phyloP scores from a whole-genome alignment of 1,284 basidiomycete species.

The Irpex rosettiformis region DNA sequence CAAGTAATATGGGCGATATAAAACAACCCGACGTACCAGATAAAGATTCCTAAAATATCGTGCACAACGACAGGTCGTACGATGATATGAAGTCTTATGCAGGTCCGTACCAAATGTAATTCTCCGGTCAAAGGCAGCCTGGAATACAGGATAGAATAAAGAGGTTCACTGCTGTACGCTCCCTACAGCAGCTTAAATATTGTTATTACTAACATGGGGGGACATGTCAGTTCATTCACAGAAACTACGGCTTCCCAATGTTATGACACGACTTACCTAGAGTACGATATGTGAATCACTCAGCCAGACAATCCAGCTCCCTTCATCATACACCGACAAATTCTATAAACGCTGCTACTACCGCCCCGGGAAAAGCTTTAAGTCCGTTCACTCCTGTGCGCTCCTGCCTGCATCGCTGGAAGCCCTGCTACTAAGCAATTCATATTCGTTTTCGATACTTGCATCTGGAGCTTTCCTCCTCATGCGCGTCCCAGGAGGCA shows the following conservation, averaged over 20 bases:
- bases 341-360: not conserved
- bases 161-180: not conserved
- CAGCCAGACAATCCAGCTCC: not conserved
- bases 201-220: not conserved
- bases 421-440: constrained; percentile 22
- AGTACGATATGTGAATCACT: too few species aligned
- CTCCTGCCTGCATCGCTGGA: not conserved
- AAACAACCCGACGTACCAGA: too few species aligned
- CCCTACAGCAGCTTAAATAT: not conserved
- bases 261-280: not conserved
- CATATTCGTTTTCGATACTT: constrained; percentile 23
- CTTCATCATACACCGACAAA: not conserved
- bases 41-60: too few species aligned
- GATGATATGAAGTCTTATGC: too few species aligned
- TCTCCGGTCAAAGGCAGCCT: too few species aligned
- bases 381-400: constrained; percentile 1
- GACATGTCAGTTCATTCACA: not conserved
- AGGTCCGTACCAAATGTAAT: too few species aligned
- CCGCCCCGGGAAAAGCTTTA: not conserved
- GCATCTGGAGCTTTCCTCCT: constrained; percentile 12
- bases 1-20: too few species aligned
- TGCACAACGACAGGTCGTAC: not conserved
- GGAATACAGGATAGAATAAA: not conserved
- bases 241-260: not conserved
- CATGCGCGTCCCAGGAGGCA: constrained; percentile 14